These are phyloP conservation scores for Baudoinia panamericana DNA, from an alignment of 495 filamentous ascomycete genomes.

Conservation along the genomic window DNA sequence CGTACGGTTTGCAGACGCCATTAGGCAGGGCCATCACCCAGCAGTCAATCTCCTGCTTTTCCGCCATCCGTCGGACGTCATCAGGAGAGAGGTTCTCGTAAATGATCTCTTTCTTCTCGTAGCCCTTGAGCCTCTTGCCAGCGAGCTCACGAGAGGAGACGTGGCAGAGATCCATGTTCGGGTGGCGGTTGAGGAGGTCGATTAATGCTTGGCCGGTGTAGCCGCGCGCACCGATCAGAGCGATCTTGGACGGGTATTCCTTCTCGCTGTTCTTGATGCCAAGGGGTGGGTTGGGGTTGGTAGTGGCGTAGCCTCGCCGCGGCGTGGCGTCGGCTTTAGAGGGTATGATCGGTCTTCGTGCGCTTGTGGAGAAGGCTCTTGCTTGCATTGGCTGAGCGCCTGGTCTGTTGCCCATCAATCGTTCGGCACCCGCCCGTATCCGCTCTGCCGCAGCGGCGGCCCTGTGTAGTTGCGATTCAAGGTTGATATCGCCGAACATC, in stretches of 20 bases:
- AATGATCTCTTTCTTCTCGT: constrained; percentile 80
- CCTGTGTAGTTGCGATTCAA: constrained; percentile 69
- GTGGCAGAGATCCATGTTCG: constrained; percentile 85
- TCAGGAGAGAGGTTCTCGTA: constrained; percentile 88
- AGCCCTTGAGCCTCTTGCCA: constrained; percentile 81
- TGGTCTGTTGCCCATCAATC: constrained; percentile 35
- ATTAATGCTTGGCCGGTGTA: constrained; percentile 94
- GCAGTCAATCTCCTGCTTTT: constrained; percentile 85
- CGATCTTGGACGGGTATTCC: constrained; percentile 64
- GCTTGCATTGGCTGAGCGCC: constrained; percentile 11
- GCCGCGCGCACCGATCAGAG: constrained; percentile 86
- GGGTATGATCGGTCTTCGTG: neutral
- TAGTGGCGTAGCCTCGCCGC: constrained; percentile 46
- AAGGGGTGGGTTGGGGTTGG: constrained; percentile 96
- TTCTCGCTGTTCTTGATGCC: constrained; percentile 85
- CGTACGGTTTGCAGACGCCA: constrained; percentile 90
- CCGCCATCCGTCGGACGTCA: constrained; percentile 81
- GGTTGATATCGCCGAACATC: constrained; percentile 84
- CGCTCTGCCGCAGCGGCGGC: constrained; percentile 51
- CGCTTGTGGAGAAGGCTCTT: constrained; percentile 11
- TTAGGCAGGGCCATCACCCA: constrained; percentile 99
- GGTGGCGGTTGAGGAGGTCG: constrained; percentile 75
- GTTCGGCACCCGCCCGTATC: constrained; percentile 15
- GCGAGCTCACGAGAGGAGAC: constrained; percentile 91
- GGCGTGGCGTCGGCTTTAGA: constrained; percentile 11